Evolutionary conservation across 2,329 filamentous ascomycete genomes (phyloP).

Genomic region (Aspergillus sojae): DNA sequence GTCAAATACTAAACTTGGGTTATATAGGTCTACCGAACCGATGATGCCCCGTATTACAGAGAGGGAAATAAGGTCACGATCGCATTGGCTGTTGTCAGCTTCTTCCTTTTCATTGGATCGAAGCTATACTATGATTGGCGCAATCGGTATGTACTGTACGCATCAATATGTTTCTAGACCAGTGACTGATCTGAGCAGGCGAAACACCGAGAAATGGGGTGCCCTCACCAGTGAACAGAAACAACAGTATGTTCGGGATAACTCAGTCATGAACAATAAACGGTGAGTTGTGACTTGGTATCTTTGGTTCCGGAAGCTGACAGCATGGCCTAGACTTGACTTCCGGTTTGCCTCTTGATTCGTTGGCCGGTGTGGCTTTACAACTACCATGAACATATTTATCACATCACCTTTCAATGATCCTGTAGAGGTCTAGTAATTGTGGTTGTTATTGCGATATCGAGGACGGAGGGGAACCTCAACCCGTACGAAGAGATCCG

Average conservation of each 20-base stretch:
- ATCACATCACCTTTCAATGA: too few relatives aligned
- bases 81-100: conserved; percentile 50
- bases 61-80: conserved; percentile 58
- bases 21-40: conserved; percentile 41
- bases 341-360: conserved; percentile 29
- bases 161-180: accelerated
- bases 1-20: neutral
- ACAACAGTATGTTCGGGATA: conserved; percentile 32
- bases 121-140: conserved; percentile 36
- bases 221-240: conserved; percentile 35
- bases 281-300: neutral
- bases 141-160: conserved; percentile 13
- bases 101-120: conserved; percentile 49
- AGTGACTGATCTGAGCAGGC: neutral
- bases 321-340: conserved; percentile 32
- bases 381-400: neutral
- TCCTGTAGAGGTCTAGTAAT: neutral
- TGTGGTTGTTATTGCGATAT: neutral
- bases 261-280: conserved; percentile 37
- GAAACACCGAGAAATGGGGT: conserved; percentile 28
- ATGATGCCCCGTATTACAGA: conserved; percentile 57
- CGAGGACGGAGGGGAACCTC: too few relatives aligned
- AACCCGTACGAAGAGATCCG: too few relatives aligned
- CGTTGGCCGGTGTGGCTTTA: accelerated
- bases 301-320: neutral